Evolutionary conservation across 192 early-diverging fungal genomes (phyloP).

Genomic region (Umbelopsis vinacea): DNA sequence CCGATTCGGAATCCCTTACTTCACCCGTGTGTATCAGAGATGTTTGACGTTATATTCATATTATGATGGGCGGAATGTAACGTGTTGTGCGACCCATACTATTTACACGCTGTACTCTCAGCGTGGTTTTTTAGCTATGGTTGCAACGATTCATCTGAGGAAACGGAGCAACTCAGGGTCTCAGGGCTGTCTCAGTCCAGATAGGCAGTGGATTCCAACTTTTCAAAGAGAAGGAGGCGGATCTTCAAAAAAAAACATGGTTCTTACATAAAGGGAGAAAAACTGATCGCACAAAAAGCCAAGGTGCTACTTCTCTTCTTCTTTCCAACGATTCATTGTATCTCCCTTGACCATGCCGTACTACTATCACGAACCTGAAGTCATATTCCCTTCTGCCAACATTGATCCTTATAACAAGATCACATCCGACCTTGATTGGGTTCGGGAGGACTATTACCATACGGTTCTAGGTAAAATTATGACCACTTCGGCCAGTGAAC

Average conservation of each 20-base stretch:
- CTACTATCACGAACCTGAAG: background rate
- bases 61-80: too few relatives aligned
- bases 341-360: background rate
- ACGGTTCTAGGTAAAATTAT: conserved; percentile 3
- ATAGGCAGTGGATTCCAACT: background rate
- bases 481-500: conserved; percentile 1
- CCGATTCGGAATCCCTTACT: too few relatives aligned
- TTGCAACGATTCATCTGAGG: background rate
- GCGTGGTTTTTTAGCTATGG: conserved; percentile 1
- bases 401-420: conserved; percentile 1
- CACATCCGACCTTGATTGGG: background rate
- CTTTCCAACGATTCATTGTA: background rate
- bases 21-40: too few relatives aligned
- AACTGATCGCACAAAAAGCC: background rate
- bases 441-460: conserved; percentile 12
- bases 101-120: background rate
- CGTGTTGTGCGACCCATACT: conserved; percentile 12
- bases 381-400: background rate
- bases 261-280: too few relatives aligned
- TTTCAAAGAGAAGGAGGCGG: background rate
- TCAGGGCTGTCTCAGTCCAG: conserved; percentile 1
- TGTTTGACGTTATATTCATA: too few relatives aligned
- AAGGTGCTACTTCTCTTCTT: background rate
- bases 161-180: background rate
- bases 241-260: too few relatives aligned